Conservation (phyloP, 2,329 filamentous ascomycete species). For the Nectriaceae sp. region DNA sequence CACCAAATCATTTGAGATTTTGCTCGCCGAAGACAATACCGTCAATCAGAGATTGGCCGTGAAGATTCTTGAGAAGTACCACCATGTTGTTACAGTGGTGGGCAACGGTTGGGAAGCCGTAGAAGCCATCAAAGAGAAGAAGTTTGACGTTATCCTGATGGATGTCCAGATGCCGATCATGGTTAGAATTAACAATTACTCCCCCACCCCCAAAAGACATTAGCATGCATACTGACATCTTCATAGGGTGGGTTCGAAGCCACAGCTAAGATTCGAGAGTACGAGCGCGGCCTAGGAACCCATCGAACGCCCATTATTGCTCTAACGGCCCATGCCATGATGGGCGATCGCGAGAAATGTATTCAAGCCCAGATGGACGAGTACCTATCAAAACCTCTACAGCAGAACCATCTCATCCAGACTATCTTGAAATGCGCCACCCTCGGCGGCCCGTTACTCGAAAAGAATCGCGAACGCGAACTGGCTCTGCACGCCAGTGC, state of each 20-base stretch:
- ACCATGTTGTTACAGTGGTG: slow-evolving; percentile 88
- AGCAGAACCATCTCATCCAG: slow-evolving; percentile 96
- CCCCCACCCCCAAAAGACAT: not conserved
- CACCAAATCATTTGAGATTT: slow-evolving; percentile 91
- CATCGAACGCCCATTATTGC: slow-evolving; percentile 94
- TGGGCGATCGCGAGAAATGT: slow-evolving; percentile 96
- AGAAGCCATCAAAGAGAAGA: slow-evolving; percentile 86
- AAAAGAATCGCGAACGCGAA: slow-evolving; percentile 70
- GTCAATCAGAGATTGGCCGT: slow-evolving; percentile 96
- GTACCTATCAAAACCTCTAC: slow-evolving; percentile 93
- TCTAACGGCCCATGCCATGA: slow-evolving; percentile 96
- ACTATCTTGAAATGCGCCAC: slow-evolving; percentile 97
- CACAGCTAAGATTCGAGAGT: slow-evolving; percentile 94
- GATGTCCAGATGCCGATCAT: slow-evolving; percentile 99
- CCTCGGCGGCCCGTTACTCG: slow-evolving; percentile 78
- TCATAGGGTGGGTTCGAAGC: slow-evolving; percentile 89
- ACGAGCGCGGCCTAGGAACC: slow-evolving; percentile 78
- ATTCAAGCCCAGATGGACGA: slow-evolving; percentile 99
- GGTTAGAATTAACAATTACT: slow-evolving; percentile 54
- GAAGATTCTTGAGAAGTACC: slow-evolving; percentile 96
- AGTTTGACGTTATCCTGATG: slow-evolving; percentile 97
- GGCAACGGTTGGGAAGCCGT: slow-evolving; percentile 94
- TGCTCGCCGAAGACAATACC: slow-evolving; percentile 94
- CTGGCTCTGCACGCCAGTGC: slow-evolving; percentile 53
- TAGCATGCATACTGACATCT: slow-evolving; percentile 36